Evolutionary conservation across 2,329 filamentous ascomycete species (phyloP).

Genomic region (Fusarium proliferatum): DNA sequence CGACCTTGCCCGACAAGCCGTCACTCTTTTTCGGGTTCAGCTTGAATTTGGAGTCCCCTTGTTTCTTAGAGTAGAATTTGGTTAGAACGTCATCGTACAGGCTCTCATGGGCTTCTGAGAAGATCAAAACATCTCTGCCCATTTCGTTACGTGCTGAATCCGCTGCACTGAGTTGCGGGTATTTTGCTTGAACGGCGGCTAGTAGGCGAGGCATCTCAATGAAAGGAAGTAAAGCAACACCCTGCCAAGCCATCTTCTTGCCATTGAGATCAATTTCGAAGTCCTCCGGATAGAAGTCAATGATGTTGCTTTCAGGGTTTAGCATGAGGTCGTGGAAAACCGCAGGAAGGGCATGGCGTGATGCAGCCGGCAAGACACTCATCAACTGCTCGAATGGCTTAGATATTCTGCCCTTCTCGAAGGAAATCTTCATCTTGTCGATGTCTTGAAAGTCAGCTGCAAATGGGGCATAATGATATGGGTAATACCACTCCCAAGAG

Average conservation of each 20-base stretch:
- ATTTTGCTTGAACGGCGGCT: constrained; percentile 83
- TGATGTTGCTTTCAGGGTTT: constrained; percentile 86
- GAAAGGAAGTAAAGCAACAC: constrained; percentile 91
- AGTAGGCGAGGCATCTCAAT: constrained; percentile 92
- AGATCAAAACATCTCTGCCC: constrained; percentile 83
- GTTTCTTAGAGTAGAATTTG: constrained; percentile 93
- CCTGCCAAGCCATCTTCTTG: constrained; percentile 99
- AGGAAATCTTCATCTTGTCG: constrained; percentile 80
- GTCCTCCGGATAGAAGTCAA: constrained; percentile 96
- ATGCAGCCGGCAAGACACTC: constrained; percentile 95
- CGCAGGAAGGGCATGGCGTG: constrained; percentile 88
- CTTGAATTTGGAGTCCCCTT: constrained; percentile 72
- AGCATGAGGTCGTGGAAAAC: constrained; percentile 94
- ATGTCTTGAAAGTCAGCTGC: constrained; percentile 93
- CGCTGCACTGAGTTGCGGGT: constrained; percentile 80
- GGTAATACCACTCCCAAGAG: constrained; percentile 99
- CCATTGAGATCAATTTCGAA: constrained; percentile 95
- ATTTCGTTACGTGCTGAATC: constrained; percentile 82
- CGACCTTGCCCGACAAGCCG: constrained; percentile 82
- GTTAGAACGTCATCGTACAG: constrained; percentile 86
- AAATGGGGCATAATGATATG: constrained; percentile 98
- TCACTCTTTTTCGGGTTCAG: constrained; percentile 81
- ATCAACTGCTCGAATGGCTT: constrained; percentile 97
- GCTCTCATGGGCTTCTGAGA: constrained; percentile 82
- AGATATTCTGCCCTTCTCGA: constrained; percentile 87